Evolutionary conservation across 2,329 filamentous ascomycete genomes (phyloP), one percentile per base, ranked within the genome.

Genomic region (Penicillium sp.): DNA sequence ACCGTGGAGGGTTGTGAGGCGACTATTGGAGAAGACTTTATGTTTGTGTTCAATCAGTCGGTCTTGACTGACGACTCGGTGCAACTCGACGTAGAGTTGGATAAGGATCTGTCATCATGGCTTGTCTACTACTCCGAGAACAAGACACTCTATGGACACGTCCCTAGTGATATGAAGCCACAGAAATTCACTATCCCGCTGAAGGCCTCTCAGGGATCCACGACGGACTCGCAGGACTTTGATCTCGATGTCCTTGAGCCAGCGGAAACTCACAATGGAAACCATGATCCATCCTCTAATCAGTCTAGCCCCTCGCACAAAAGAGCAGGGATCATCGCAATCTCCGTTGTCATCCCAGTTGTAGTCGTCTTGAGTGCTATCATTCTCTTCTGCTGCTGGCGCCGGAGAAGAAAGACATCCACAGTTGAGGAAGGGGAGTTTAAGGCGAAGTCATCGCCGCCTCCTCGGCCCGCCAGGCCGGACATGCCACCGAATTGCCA

Each of bases 21-120:
- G 5, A 74, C 71, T 2, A 65, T 74, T 27, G 79, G 79, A 4
- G 51, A 75, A 42, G 58, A 67, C 6, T 78, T 82, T 46, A 65
- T 61, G 18, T 76, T 76, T 46, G 66, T 65, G 3, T 69, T 81
- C 40, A 65, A 73, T n/a, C 61, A 63, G 22, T 67, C 68, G 4
- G 59, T 76, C 10, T 59, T 79, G 32, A 63, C 56, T 4, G 59
- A 70, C 42, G 55, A 64, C n/a, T 63, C 69, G 27, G 66, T 74
- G 13, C 61, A 64, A 38, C 55, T 79, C 3, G 68, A 64, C 16
- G 61, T 79, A 3, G 64, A 75, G 32, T 54, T 79, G 16, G 70
- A 68, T 11, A 40, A 54, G 4, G 50, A 68, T 11, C 58, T 75
- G 2, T 64, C 69, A 3, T 57, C 63, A 11, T 79, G 77, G 75